Evolutionary conservation across 2,329 filamentous ascomycete genomes (phyloP).

Genomic region (Colletotrichum sojae): DNA sequence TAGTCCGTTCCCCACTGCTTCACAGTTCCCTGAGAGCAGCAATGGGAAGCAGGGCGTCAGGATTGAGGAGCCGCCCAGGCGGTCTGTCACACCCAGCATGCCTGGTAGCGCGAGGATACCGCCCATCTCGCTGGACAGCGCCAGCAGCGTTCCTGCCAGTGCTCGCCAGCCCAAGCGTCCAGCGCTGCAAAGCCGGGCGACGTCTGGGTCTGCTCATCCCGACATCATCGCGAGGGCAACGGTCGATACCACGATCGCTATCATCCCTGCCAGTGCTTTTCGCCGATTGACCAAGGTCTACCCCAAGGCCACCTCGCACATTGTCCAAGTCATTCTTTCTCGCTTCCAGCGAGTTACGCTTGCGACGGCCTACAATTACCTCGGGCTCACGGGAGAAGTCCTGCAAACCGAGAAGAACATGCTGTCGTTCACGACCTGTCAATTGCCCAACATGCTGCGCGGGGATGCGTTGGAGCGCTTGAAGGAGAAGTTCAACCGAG

Average conservation of each 20-base stretch:
- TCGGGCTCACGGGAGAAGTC: constrained; percentile 92
- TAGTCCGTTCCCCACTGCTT: constrained; percentile 38
- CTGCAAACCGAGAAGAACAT: constrained; percentile 93
- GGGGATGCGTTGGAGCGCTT: constrained; percentile 86
- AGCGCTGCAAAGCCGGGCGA: constrained; percentile 56
- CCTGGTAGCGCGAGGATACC: constrained; percentile 70
- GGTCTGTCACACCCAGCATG: constrained; percentile 26
- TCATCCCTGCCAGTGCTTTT: constrained; percentile 97
- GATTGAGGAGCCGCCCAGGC: constrained; percentile 32
- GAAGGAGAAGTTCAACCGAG: constrained; percentile 92
- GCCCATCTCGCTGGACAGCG: constrained; percentile 73
- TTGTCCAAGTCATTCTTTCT: constrained; percentile 97
- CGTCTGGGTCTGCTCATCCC: constrained; percentile 87
- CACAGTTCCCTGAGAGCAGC: constrained; percentile 19
- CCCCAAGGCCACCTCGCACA: constrained; percentile 95
- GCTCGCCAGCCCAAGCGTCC: constrained; percentile 52
- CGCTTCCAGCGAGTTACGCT: constrained; percentile 95
- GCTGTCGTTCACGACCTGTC: constrained; percentile 91
- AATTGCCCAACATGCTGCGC: constrained; percentile 90
- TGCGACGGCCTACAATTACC: constrained; percentile 93
- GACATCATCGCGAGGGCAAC: constrained; percentile 97
- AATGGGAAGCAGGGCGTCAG: constrained; percentile 27
- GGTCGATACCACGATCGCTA: constrained; percentile 96
- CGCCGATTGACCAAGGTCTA: constrained; percentile 93
- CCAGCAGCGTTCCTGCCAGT: constrained; percentile 1